Evolutionary conservation across 2,329 filamentous ascomycete species (phyloP), one percentile per base, ranked within the genome.

Genomic region (Thielaviopsis musarum): DNA sequence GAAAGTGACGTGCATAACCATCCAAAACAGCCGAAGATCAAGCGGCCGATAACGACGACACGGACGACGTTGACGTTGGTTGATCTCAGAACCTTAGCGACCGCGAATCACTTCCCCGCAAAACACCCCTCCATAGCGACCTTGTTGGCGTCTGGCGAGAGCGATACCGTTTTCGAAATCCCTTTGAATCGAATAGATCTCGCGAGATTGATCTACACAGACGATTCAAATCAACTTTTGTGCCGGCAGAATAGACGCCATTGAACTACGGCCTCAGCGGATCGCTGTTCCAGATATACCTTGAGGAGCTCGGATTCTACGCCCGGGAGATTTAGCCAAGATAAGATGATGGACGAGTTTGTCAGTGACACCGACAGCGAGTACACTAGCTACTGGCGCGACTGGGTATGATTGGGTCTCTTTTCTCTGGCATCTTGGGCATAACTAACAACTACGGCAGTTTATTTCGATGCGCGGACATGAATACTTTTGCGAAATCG

Each of bases 401-500:
- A 98, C 75, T 98, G 93, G 93, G 93, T 97, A 77, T 30, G 52
- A 54, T 24, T 10, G 10, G n/a, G 15, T 10, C 52, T 9, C 5
- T 52, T n/a, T 26, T 13, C n/a, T 26, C 3, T 22, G 19, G 12
- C 24, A 15, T 30, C 19, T 26, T 24, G 2, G 4, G 15, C 38
- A 45, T 7, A 3, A n/a, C 59, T 57, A 57, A 57, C 49, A 41
- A 38, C 10, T 26, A 53, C 65, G 59, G 56, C 69, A 98, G 93
- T 98, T 98, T 72, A 96, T 97, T 67, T 96, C 91, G 4, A 95
- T 91, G 5, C 83, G 93, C 59, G 93, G 93, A 65, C 97, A 98
- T 73, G 93, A 98, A 71, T 98, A 98, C 74, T 98, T 97, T 69
- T 98, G 93, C 80, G 93, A 98, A 70, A 97, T 98, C 67, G 93